Conservation (phyloP, 192 early-diverging fungal species). For the Coemansia sp. region DNA sequence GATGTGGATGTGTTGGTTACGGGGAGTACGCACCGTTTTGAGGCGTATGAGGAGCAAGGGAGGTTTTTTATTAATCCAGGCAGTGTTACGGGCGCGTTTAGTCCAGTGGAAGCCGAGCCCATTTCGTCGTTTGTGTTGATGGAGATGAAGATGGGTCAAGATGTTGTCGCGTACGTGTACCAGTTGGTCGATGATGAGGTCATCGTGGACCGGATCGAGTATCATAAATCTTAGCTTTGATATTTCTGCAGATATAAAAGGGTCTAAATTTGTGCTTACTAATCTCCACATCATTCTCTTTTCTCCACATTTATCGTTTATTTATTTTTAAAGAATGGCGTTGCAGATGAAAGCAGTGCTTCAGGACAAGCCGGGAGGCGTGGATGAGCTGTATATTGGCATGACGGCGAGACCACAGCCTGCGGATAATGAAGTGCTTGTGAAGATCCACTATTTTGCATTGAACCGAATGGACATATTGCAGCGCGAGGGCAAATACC, state of each 20-base stretch:
- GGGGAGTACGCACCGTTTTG: constrained; percentile 88
- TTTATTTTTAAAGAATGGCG: not conserved
- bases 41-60: constrained; percentile 89
- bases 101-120: constrained; percentile 36
- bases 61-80: constrained; percentile 95
- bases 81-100: constrained; percentile 88
- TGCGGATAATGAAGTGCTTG: constrained; percentile 48
- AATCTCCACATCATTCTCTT: not conserved
- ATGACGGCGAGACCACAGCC: constrained; percentile 45
- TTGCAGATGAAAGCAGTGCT: constrained; percentile 53
- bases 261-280: no score
- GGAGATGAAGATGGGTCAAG: constrained; percentile 77
- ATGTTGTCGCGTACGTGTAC: constrained; percentile 88
- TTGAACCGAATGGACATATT: constrained; percentile 78
- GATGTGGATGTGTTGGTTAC: constrained; percentile 88
- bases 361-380: constrained; percentile 54
- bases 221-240: constrained; percentile 56
- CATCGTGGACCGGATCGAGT: constrained; percentile 92
- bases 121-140: constrained; percentile 94
- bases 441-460: constrained; percentile 61
- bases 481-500: constrained; percentile 73
- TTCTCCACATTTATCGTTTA: not conserved
- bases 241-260: not conserved
- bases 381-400: constrained; percentile 55
- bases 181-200: constrained; percentile 89